Evolutionary conservation across 73 alveolate genomes (phyloP).

Genomic region (Tetrahymena elliotti): DNA sequence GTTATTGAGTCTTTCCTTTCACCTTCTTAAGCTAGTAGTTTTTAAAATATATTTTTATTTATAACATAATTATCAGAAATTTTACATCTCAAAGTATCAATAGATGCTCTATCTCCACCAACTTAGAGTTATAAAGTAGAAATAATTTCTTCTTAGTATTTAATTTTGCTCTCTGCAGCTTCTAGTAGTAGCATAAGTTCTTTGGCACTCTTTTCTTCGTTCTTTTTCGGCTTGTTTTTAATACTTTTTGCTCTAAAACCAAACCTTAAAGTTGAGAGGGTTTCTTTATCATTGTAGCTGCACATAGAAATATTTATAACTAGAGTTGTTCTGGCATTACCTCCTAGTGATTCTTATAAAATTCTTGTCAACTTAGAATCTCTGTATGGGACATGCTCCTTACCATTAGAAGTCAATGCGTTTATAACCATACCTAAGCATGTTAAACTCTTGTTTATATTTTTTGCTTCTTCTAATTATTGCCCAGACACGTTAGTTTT

Average conservation of each 20-base stretch:
- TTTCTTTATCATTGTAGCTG: conserved; percentile 82
- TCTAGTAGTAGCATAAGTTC: conserved; percentile 50
- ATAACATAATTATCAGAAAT: no score
- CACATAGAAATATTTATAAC: conserved; percentile 66
- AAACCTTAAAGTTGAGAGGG: conserved; percentile 81
- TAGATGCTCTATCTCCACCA: neutral
- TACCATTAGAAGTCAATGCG: conserved; percentile 82
- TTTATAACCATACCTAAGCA: conserved; percentile 94
- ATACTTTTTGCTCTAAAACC: conserved; percentile 90
- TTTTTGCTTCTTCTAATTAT: conserved; percentile 90
- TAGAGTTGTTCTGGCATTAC: conserved; percentile 85
- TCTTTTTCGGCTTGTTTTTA: conserved; percentile 62
- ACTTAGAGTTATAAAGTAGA: neutral
- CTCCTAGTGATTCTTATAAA: conserved; percentile 87
- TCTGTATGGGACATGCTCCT: conserved; percentile 83
- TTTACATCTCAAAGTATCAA: neutral
- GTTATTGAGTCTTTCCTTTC: neutral
- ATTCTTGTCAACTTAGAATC: conserved; percentile 93
- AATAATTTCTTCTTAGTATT: conserved; percentile 33
- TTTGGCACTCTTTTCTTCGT: conserved; percentile 67
- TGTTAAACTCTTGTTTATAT: conserved; percentile 83
- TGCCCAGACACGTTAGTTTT: conserved; percentile 88
- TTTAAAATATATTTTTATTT: no score
- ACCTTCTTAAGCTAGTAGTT: neutral
- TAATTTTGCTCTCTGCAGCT: conserved; percentile 48